Percentiles rank a stretch among this genome's conserved stretches.
Evolutionary conservation across 2,329 filamentous ascomycete genomes (phyloP).

Genomic region (Cladosporium sp.): DNA sequence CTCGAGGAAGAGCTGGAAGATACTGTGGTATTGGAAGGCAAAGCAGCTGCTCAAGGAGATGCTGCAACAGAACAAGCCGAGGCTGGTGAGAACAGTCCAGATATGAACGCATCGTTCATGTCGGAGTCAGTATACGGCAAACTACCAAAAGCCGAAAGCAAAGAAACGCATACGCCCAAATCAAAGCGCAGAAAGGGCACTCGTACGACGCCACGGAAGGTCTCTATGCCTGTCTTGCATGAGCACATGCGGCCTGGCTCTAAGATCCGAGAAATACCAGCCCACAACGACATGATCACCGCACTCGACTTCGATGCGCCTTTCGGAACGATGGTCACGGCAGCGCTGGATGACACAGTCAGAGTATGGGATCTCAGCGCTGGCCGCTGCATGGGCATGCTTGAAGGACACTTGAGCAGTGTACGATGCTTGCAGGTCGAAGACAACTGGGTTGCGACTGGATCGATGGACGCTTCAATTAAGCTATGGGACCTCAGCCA

Average conservation of each 20-base stretch:
- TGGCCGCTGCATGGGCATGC: constrained; percentile 81
- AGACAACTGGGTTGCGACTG: constrained; percentile 91
- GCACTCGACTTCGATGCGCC: constrained; percentile 96
- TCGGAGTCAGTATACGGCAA: constrained; percentile 97
- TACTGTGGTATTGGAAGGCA: constrained; percentile 42
- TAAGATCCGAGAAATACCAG: constrained; percentile 80
- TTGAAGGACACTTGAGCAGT: constrained; percentile 93
- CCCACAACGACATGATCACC: constrained; percentile 83
- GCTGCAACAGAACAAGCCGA: constrained; percentile 16
- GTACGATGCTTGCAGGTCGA: constrained; percentile 90
- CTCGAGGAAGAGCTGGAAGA: constrained; percentile 56
- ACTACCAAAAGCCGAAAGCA: constrained; percentile 52
- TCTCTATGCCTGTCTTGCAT: constrained; percentile 91
- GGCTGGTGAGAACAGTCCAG: constrained; percentile 43
- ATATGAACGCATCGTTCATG: constrained; percentile 70
- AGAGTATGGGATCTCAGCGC: constrained; percentile 95
- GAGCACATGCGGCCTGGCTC: constrained; percentile 92
- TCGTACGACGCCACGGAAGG: constrained; percentile 41
- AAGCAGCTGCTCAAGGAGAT: constrained; percentile 31
- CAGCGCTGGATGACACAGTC: constrained; percentile 88
- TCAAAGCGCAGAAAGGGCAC: constrained; percentile 25
- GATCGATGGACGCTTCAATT: constrained; percentile 91
- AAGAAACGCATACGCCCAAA: constrained; percentile 40
- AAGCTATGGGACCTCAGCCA: constrained; percentile 91
- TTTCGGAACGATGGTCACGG: constrained; percentile 90